Evolutionary conservation across 1,284 basidiomycete genomes (phyloP), one percentile per base, ranked within the genome.

Genomic region (Vanrija sp.): DNA sequence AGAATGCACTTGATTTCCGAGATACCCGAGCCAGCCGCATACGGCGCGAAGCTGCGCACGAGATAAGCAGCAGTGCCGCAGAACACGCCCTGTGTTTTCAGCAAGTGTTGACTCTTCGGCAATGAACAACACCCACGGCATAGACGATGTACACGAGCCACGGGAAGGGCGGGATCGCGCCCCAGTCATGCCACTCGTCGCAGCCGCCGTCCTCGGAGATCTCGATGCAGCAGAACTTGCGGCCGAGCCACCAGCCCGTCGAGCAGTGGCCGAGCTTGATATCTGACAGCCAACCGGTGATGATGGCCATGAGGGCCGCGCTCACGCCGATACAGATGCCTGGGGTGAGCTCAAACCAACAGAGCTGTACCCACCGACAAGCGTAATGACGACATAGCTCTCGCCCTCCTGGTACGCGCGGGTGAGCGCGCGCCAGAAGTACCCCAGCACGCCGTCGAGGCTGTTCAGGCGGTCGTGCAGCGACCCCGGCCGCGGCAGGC

Each of bases 1-100:
- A 99, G 79, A 65, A 98, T 98, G 74, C 94, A 98, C 72, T 98
- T 99, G 78, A 99, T 98, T 77, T 99, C 96, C 23, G 93, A 92
- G 57, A 99, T 98, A 52, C 96, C 96, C 58, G 93, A 97, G 5
- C 96, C 95, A 8, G 96, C 96, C 9, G 96, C 93, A 73, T 96
- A 96, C 51, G 88, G 93, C 3, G 95, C 93, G 67, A 96, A 86
- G 5, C 85, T 84, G 49, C 85, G 84, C 52, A 98, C 96, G 2
- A 98, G 82, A 69, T 91, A 90, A 0, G 93, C 88, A 5, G 93
- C 88, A 6, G 86, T 80, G 67, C 88, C 91, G 0, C 91, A 85
- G 67, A 96, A 93, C 2, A 81, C 62, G 6, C 81, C 81, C 92
- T 95, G 60, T 50, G 16, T 39, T 5, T 49, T 50, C 16, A 49